These are phyloP conservation scores for Hygrocybe punicea DNA, from an alignment of 768 basidiomycete genomes.

Conservation along the genomic window DNA sequence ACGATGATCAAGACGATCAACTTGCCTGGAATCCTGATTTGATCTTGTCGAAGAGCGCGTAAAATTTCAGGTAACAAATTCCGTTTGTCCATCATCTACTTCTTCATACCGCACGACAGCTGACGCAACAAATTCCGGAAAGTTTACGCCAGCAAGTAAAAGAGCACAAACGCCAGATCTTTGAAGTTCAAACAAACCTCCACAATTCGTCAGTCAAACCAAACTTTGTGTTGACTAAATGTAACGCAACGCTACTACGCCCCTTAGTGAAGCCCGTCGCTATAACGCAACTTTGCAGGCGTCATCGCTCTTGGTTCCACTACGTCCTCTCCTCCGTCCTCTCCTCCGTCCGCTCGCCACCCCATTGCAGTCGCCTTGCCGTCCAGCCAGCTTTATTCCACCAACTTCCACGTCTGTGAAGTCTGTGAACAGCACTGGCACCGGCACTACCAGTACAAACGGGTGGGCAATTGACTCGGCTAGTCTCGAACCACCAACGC, in stretches of 20 bases:
- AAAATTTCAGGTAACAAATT: too few species aligned
- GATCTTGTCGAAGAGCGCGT: too few species aligned
- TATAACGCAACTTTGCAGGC: too few species aligned
- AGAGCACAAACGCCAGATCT: slow-evolving; percentile 42
- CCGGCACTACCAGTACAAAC: neutral
- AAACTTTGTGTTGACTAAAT: neutral
- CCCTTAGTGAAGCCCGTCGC: too few species aligned
- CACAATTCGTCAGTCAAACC: slow-evolving; percentile 43
- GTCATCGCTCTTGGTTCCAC: too few species aligned
- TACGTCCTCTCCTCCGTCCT: slow-evolving; percentile 47
- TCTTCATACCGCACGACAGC: slow-evolving; percentile 24
- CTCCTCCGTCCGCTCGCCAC: slow-evolving; percentile 52
- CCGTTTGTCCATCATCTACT: too few species aligned
- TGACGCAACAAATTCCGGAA: slow-evolving; percentile 42
- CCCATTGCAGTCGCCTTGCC: slow-evolving; percentile 44
- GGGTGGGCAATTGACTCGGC: too few species aligned
- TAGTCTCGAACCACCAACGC: slow-evolving; percentile 31
- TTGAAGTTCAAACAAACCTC: slow-evolving; percentile 42
- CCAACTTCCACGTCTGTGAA: slow-evolving; percentile 22
- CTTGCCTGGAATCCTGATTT: too few species aligned
- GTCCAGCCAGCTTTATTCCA: too few species aligned
- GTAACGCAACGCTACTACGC: too few species aligned
- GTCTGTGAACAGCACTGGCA: neutral
- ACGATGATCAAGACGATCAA: too few species aligned
- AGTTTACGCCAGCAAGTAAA: slow-evolving; percentile 39